phyloP scores from a whole-genome alignment of 352 stramenopile genomes.

The Phytophthora aleatoria region DNA sequence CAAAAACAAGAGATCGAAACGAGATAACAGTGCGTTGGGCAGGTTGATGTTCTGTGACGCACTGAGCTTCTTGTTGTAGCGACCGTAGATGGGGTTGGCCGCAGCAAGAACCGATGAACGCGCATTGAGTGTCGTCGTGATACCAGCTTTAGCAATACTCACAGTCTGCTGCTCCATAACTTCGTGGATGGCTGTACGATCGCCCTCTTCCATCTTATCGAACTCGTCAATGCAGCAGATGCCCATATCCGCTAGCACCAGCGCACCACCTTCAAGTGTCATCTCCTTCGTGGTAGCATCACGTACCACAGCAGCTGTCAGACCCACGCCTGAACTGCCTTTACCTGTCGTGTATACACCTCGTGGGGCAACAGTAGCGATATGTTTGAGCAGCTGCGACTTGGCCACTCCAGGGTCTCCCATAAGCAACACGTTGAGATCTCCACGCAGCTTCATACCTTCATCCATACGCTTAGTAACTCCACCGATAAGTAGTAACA shows the following conservation, averaged over 20 bases:
- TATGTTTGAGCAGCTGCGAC: conserved; percentile 99
- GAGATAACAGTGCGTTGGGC: conserved; percentile 98
- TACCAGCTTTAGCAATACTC: conserved; percentile 98
- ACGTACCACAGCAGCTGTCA: conserved; percentile 97
- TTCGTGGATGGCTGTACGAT: conserved; percentile 99
- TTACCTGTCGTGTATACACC: conserved; percentile 99
- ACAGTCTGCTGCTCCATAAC: conserved; percentile 99
- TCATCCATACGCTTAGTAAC: conserved; percentile 90
- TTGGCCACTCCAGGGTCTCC: conserved; percentile 98
- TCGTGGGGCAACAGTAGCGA: conserved; percentile 94
- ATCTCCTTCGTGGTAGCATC: conserved; percentile 95
- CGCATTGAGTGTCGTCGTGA: conserved; percentile 98
- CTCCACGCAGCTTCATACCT: conserved; percentile 97
- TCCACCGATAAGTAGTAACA: conserved; percentile 97
- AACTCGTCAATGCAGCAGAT: conserved; percentile 99
- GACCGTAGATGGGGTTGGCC: conserved; percentile 98
- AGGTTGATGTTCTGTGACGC: conserved; percentile 99
- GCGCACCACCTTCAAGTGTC: conserved; percentile 92
- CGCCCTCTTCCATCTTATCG: conserved; percentile 98
- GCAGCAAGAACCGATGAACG: conserved; percentile 98
- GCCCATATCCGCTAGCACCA: conserved; percentile 98
- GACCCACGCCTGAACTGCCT: conserved; percentile 97
- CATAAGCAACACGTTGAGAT: conserved; percentile 99
- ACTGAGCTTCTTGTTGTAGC: conserved; percentile 87
- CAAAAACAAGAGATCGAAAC: conserved; percentile 99